Conservation (phyloP, 2,329 filamentous ascomycete genomes). For the Colletotrichum horii region DNA sequence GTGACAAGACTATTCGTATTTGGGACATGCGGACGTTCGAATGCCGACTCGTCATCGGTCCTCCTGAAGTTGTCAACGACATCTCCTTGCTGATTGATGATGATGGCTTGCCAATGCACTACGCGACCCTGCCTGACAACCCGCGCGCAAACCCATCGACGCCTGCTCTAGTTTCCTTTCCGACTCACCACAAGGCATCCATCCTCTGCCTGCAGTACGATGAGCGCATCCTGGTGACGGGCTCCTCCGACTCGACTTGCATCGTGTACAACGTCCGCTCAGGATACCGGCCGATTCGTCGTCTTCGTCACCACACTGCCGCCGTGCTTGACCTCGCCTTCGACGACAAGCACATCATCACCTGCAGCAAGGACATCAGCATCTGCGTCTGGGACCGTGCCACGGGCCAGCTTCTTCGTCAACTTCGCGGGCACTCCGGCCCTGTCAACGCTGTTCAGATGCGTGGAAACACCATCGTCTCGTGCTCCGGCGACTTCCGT, state of each 20-base stretch:
- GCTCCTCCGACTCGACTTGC: conserved; percentile 89
- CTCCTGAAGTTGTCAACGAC: conserved; percentile 66
- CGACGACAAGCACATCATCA: conserved; percentile 90
- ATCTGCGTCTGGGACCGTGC: conserved; percentile 94
- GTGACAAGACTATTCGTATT: conserved; percentile 92
- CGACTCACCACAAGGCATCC: conserved; percentile 82
- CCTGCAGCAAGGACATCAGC: conserved; percentile 93
- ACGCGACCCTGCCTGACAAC: conserved; percentile 59
- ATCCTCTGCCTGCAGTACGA: conserved; percentile 97
- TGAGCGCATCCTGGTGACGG: conserved; percentile 89
- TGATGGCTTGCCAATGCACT: conserved; percentile 57
- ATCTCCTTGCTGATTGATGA: conserved; percentile 55
- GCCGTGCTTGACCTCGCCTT: conserved; percentile 95
- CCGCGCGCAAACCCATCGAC: conserved; percentile 50
- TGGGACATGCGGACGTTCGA: conserved; percentile 93
- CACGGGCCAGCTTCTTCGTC: conserved; percentile 77
- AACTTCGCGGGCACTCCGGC: conserved; percentile 83
- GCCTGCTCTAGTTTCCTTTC: conserved; percentile 62
- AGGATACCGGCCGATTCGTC: conserved; percentile 79
- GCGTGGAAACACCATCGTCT: conserved; percentile 89
- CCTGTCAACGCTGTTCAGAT: conserved; percentile 97
- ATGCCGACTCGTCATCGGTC: conserved; percentile 86
- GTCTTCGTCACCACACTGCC: conserved; percentile 79
- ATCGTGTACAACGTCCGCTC: conserved; percentile 88
- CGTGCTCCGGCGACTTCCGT: conserved; percentile 89